A percentile compares a stretch with the other conserved stretches of the same genome.
These are phyloP conservation scores for Saccharomycopsis phalli DNA, from an alignment of 1,139 yeast species.

Conservation along the genomic window DNA sequence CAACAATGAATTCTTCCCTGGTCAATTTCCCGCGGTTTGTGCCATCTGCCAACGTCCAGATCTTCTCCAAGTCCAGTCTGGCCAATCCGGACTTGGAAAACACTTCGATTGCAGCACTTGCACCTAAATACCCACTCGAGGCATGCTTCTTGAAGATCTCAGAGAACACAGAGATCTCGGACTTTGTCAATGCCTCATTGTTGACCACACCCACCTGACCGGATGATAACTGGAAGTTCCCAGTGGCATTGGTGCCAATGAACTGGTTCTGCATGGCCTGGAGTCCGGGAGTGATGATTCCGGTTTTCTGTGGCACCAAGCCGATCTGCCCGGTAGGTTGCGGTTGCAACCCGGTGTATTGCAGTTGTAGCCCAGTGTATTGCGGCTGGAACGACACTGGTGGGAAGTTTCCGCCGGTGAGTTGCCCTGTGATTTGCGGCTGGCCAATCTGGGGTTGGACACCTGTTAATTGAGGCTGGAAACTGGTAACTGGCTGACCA, in stretches of 20 bases:
- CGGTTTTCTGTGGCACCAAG: conserved; percentile 32
- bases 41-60: conserved; percentile 78
- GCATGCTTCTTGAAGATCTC: conserved; percentile 25
- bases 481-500: conserved; percentile 26
- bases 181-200: conserved; percentile 28
- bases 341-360: conserved; percentile 39
- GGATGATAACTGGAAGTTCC: conserved; percentile 23
- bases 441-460: conserved; percentile 27
- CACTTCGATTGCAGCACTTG: conserved; percentile 75
- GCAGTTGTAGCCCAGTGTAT: conserved; percentile 32
- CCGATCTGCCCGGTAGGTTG: conserved; percentile 49
- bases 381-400: conserved; percentile 28
- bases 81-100: conserved; percentile 86
- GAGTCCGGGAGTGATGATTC: conserved; percentile 33
- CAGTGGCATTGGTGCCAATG: conserved; percentile 40
- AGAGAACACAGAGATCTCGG: conserved; percentile 17
- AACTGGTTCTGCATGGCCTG: conserved; percentile 56
- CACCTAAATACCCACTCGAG: conserved; percentile 64
- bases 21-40: conserved; percentile 66
- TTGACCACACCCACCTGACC: conserved; percentile 26
- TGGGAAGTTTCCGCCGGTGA: conserved; percentile 27
- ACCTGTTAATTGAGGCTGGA: conserved; percentile 24
- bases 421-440: conserved; percentile 31
- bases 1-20: conserved; percentile 72
- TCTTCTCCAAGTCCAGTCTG: conserved; percentile 75